Evolutionary conservation across 768 basidiomycete genomes (phyloP).

Genomic region (Ramaria sp.): DNA sequence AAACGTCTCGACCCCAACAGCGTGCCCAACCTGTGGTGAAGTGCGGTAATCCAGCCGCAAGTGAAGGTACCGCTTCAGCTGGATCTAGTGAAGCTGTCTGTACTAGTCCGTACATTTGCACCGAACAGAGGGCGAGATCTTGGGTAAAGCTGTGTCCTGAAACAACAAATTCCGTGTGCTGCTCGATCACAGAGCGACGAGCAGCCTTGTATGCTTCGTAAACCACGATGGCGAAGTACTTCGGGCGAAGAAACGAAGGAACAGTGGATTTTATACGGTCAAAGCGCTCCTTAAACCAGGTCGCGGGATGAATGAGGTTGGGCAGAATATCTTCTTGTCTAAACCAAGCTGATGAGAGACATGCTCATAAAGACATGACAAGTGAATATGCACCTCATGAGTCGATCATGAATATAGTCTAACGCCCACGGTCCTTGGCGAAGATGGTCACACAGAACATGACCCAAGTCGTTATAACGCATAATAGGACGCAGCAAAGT

Average conservation of each 20-base stretch:
- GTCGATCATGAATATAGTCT: constrained; percentile 69
- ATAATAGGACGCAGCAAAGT: constrained; percentile 74
- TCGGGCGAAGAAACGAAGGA: constrained; percentile 86
- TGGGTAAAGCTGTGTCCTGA: constrained; percentile 86
- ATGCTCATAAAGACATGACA: background rate
- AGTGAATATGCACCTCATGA: constrained; percentile 49
- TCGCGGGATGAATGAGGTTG: constrained; percentile 53
- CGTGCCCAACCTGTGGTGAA: constrained; percentile 91
- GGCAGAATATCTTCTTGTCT: constrained; percentile 55
- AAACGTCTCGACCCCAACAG: constrained; percentile 93
- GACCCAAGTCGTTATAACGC: constrained; percentile 86
- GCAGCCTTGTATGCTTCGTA: constrained; percentile 91
- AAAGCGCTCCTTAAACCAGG: constrained; percentile 86
- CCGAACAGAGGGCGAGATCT: constrained; percentile 71
- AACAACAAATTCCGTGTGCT: constrained; percentile 77
- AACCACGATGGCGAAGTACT: constrained; percentile 89
- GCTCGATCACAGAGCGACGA: constrained; percentile 71
- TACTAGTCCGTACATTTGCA: constrained; percentile 88
- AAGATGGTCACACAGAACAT: constrained; percentile 80
- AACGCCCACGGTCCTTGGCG: constrained; percentile 87
- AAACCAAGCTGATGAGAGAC: constrained; percentile 10
- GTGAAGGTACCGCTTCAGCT: constrained; percentile 53
- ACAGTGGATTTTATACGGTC: constrained; percentile 63
- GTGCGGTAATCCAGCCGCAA: constrained; percentile 94
- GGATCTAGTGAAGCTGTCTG: constrained; percentile 86